These are phyloP conservation scores for Fusarium dimerum DNA, from an alignment of 2,329 filamentous ascomycete genomes.

Conservation along the genomic window DNA sequence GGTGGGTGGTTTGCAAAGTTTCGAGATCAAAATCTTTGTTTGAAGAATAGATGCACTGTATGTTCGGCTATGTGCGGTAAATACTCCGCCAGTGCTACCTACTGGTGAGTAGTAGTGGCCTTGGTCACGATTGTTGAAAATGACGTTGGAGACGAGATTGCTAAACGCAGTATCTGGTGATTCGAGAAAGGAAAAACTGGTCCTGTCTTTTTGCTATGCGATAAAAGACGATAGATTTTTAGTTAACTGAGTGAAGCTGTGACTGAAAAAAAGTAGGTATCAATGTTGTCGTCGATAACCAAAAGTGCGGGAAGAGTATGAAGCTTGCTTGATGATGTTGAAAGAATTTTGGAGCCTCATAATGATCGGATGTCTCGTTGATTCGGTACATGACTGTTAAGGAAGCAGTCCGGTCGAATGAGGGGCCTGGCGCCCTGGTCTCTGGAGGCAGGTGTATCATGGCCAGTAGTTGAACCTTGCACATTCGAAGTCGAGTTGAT, in stretches of 20 bases:
- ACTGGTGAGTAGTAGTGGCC: too few relatives aligned
- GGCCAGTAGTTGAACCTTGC: slow-evolving; percentile 1
- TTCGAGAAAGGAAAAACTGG: neutral
- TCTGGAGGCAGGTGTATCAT: slow-evolving; percentile 10
- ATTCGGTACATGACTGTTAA: too few relatives aligned
- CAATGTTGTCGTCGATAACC: neutral
- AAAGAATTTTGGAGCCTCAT: slow-evolving; percentile 11
- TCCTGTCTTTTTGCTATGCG: neutral
- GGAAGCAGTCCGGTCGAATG: slow-evolving; percentile 14
- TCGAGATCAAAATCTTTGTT: too few relatives aligned
- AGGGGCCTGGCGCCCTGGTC: slow-evolving; percentile 16
- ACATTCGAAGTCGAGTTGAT: neutral
- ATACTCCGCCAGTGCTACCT: too few relatives aligned
- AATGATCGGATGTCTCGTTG: slow-evolving; percentile 13
- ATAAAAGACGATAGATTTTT: neutral
- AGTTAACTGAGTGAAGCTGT: neutral
- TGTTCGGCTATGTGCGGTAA: too few relatives aligned
- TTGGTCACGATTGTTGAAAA: too few relatives aligned
- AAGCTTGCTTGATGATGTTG: slow-evolving; percentile 10
- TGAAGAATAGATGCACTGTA: too few relatives aligned
- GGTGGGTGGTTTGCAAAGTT: too few relatives aligned
- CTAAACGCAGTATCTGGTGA: neutral
- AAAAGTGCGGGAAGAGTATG: too few relatives aligned
- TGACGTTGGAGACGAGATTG: too few relatives aligned
- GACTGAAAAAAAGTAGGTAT: neutral